phyloP scores from a whole-genome alignment of 208 protist species.

The Leishmania mexicana region DNA sequence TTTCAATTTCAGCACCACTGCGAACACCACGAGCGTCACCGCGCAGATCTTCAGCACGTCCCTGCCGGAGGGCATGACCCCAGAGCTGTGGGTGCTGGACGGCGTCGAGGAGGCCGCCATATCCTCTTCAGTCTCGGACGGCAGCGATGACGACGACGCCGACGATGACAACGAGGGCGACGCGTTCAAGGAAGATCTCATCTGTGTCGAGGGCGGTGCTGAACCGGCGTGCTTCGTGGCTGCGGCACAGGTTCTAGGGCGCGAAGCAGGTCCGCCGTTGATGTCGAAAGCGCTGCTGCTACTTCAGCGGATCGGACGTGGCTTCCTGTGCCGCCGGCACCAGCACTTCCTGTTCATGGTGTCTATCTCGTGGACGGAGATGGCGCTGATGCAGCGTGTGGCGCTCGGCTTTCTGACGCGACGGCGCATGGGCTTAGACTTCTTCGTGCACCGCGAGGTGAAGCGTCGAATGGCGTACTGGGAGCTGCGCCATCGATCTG shows the following conservation, averaged over 20 bases:
- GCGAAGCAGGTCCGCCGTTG: conserved; percentile 7
- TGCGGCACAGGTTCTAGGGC: conserved; percentile 13
- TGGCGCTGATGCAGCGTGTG: conserved; percentile 49
- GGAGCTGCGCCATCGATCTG: conserved; percentile 39
- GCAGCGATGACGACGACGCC: conserved; percentile 15
- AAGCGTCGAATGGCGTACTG: conserved; percentile 37
- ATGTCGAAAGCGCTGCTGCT: conserved; percentile 26
- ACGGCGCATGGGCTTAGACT: conserved; percentile 30
- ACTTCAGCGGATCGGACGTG: conserved; percentile 51
- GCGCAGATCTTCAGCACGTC: conserved; percentile 27
- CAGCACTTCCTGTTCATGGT: conserved; percentile 44
- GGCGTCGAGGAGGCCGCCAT: conserved; percentile 20
- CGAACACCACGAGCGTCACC: conserved; percentile 20
- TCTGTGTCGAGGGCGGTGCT: conserved; percentile 6
- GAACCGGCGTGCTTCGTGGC: conserved; percentile 27
- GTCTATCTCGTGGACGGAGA: conserved; percentile 37
- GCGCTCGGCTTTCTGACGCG: conserved; percentile 37
- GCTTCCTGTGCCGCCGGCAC: conserved; percentile 39
- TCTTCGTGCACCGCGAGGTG: conserved; percentile 29
- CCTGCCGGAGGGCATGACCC: conserved; percentile 4
- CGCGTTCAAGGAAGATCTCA: conserved; percentile 11
- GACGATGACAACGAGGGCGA: conserved; percentile 18
- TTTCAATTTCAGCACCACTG: conserved; percentile 46
- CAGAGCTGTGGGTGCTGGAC: conserved; percentile 26
- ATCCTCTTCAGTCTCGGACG: background rate